Base-by-base conservation (phyloP, 2,329 filamentous ascomycete genomes). In the Colletotrichum euphorbiae region DNA sequence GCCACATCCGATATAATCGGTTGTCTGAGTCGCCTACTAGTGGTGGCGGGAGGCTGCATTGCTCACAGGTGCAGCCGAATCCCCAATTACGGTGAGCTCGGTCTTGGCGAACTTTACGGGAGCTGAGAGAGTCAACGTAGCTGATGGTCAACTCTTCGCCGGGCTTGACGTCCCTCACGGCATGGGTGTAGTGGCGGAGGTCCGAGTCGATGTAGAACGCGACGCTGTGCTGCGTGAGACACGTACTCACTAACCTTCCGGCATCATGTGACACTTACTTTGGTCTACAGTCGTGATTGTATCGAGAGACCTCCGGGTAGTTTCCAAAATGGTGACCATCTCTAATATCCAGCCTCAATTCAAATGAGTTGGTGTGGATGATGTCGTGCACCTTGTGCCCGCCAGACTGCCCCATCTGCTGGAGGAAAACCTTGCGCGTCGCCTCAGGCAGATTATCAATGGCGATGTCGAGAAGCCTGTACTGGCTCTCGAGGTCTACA, bases 111-210 rank as follows among this genome's bases (percentile, higher is more conserved):
- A 73, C 70, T 19, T 70, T 63, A 2, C 70, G 70, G 12, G 70
- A 50, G 42, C 31, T 50, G 31, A 57, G 59, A 0, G 57, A 67
- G 62, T 66, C 33, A 13, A 55, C 58, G 46, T 78, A 80, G 71
- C 75, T 79, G 57, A 79, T 78, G 17, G 75, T 77, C 12, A 80
- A 72, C 56, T 80, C 78, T 52, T 80, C 77, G 7, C 74, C 75
- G 0, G 76, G 72, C 38, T 74, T 61, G 17, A 79, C 78, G 33
- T 80, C 77, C 9, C 73, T 70, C 1, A 77, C 73, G 17, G 80
- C 81, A 54, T 79, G 76, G 21, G 80, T 74, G 59, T 78, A 74
- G 43, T 77, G 77, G 1, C 77, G 74, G 1, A 77, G 69, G 73
- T 74, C 40, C 73, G 74, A 72, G 75, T 75, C 40, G 76, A 67